A percentile compares a stretch with the other conserved stretches of the same genome.
Conservation (phyloP, 495 filamentous ascomycete species). For the Penicillium malachiteum region DNA sequence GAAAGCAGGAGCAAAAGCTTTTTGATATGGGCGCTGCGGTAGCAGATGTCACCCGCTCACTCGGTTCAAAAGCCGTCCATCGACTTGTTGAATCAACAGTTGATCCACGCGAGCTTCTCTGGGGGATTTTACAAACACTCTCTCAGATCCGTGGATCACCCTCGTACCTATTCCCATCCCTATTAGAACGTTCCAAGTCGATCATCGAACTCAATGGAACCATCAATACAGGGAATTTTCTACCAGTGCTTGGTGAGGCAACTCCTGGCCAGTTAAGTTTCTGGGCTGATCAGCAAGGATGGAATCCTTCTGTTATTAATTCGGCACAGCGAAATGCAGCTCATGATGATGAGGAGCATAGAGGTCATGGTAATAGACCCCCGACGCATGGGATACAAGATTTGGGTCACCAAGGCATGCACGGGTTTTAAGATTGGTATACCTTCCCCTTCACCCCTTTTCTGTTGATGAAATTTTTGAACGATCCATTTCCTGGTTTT, state of each 20-base stretch:
- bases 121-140: constrained; percentile 43
- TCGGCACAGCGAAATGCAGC: no score
- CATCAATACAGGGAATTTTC: constrained; percentile 34
- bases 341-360: background rate
- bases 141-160: constrained; percentile 46
- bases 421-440: background rate
- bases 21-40: constrained; percentile 41
- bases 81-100: constrained; percentile 32
- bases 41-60: constrained; percentile 38
- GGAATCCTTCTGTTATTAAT: constrained; percentile 2
- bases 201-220: constrained; percentile 34
- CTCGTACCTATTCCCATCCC: constrained; percentile 40
- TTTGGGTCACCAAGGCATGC: background rate
- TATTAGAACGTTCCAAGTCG: constrained; percentile 37
- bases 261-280: constrained; percentile 8
- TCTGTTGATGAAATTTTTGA: background rate
- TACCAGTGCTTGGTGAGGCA: constrained; percentile 22
- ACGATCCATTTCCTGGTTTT: background rate
- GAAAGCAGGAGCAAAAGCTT: constrained; percentile 41
- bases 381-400: background rate
- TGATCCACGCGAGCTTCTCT: constrained; percentile 41
- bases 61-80: constrained; percentile 30
- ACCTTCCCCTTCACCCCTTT: background rate
- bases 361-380: background rate
- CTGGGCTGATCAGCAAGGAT: constrained; percentile 21